phyloP scores from a whole-genome alignment of 768 basidiomycete species.

The Podaxis sp. region DNA sequence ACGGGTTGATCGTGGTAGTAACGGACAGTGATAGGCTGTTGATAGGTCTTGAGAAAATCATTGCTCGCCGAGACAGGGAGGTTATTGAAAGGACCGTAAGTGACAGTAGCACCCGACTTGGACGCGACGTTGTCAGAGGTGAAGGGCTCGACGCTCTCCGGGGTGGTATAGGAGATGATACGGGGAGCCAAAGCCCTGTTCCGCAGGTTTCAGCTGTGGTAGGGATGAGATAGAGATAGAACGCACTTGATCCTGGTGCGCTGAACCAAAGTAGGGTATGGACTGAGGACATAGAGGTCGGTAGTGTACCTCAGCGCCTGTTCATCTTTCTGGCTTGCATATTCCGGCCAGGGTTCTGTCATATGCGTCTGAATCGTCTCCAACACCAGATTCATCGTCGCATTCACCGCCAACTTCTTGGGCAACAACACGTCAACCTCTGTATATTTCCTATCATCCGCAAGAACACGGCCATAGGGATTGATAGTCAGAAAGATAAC shows the following conservation, averaged over 20 bases:
- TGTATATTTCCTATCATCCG: conserved; percentile 38
- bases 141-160: conserved; percentile 59
- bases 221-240: background rate
- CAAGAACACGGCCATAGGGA: background rate
- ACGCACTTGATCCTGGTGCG: conserved; percentile 85
- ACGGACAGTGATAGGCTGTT: conserved; percentile 71
- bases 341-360: conserved; percentile 72
- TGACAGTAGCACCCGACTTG: conserved; percentile 78
- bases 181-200: conserved; percentile 68
- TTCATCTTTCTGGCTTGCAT: conserved; percentile 71
- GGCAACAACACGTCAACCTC: conserved; percentile 67
- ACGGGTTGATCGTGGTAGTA: conserved; percentile 85
- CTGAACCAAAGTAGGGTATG: conserved; percentile 79
- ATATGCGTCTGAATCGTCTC: conserved; percentile 79
- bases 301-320: conserved; percentile 79
- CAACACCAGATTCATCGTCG: conserved; percentile 73
- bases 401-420: conserved; percentile 53
- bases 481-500: conserved; percentile 8
- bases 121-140: conserved; percentile 59
- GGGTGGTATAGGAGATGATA: conserved; percentile 71
- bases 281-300: conserved; percentile 80
- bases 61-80: conserved; percentile 61
- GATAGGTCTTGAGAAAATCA: conserved; percentile 57
- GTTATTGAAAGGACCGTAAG: conserved; percentile 85
- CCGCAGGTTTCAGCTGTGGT: background rate